Evolutionary conservation across 371 early-diverging fungal species (phyloP).

Genomic region (Rhizopus sp.): DNA sequence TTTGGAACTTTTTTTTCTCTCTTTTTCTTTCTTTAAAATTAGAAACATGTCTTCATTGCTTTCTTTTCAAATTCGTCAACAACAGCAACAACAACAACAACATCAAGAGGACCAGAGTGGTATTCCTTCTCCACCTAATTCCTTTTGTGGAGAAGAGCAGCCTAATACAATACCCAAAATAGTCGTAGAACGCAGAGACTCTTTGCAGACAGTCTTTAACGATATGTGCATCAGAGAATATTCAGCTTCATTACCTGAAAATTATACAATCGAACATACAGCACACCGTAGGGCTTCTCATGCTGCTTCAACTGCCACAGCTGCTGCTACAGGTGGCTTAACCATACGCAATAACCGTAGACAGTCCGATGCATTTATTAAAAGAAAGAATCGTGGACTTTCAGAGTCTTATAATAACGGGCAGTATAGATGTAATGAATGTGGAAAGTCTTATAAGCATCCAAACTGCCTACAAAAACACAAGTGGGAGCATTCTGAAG

Average conservation of each 20-base stretch:
- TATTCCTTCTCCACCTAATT: constrained; percentile 51
- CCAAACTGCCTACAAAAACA: constrained; percentile 71
- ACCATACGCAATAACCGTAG: constrained; percentile 33
- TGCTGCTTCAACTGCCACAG: constrained; percentile 30
- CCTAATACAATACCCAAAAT: constrained; percentile 1
- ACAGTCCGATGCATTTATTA: constrained; percentile 13
- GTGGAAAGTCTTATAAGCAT: constrained; percentile 74
- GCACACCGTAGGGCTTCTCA: constrained; percentile 12
- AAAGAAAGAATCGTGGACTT: constrained; percentile 21
- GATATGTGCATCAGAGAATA: constrained; percentile 38
- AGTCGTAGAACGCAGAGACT: constrained; percentile 29
- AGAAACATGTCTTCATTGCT: constrained; percentile 46
- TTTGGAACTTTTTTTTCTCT: constrained; percentile 15
- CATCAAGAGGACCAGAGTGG: constrained; percentile 14
- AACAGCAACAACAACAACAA: constrained; percentile 15
- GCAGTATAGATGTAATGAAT: constrained; percentile 56
- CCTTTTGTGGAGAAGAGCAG: constrained; percentile 50
- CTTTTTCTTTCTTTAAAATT: constrained; percentile 5
- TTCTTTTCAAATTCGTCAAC: constrained; percentile 45
- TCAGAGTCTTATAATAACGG: constrained; percentile 27
- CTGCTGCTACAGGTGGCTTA: constrained; percentile 41
- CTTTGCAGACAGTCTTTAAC: constrained; percentile 42
- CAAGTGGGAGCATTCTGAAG: constrained; percentile 72
- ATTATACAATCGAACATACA: constrained; percentile 49
- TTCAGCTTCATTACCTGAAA: constrained; percentile 46